Evolutionary conservation across 768 basidiomycete genomes (phyloP), one percentile per base, ranked within the genome.

Genomic region (Nevesoporus exiguus): DNA sequence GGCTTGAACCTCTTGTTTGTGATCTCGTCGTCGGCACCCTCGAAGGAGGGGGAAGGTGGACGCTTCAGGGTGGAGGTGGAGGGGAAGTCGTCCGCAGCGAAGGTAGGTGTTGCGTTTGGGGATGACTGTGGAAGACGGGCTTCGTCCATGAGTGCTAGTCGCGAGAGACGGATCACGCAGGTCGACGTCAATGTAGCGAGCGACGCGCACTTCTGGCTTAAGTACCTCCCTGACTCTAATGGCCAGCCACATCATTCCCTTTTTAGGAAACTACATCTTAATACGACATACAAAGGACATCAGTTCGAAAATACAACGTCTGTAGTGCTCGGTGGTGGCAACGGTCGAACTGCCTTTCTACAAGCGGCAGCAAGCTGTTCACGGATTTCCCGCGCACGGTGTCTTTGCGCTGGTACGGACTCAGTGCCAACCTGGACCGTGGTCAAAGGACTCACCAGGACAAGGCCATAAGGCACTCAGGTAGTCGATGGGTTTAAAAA

Each of bases 391-490:
- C 74, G 71, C 58, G 82, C 81, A 21, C 76, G 74, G 43, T 66
- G 63, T 47, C 81, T 72, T 76, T 83, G 81, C 57, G 79, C 85
- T 84, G 51, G 17, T 11, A 25, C 33, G 19, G 7, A 30, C 29
- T 63, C 56, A 60, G 59, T 40, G 42, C 14, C 21, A 10, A 43
- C 29, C 30, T 19, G 37, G 15, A 33, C 3, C 33, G 5, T 30
- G 39, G 25, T 51, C 27, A 41, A 54, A 52, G 31, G 39, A 66
- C 73, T 61, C 61, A 86, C 85, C 81, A 51, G 72, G 63, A 64
- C 84, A 87, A 0, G 86, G 86, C 84, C 85, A 87, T 42, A 86
- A 61, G 7, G 76, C 73, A 44, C 79, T 78, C 55, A 87, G 66
- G 66, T 83, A 85, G 61, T 87, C 82, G 43, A 84, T 74, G 10